Base-by-base conservation (phyloP, 768 basidiomycete species). In the Leucosporidium creatinivorum region DNA sequence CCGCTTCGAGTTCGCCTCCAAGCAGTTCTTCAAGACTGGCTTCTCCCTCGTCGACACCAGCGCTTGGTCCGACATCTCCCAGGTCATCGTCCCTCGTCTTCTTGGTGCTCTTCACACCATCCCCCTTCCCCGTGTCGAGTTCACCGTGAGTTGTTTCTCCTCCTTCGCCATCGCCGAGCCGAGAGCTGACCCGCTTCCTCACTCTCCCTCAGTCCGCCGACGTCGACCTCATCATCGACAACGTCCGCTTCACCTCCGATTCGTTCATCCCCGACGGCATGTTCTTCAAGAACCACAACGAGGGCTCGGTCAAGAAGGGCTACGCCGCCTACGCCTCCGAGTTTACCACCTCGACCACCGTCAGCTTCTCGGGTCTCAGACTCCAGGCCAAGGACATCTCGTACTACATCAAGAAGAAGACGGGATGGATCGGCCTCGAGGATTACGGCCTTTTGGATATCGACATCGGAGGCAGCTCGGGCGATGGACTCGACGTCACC, bases 181-280 rank as follows among this genome's bases (percentile, higher is more conserved):
- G 10, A 51, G 21, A 9, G 5, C 57, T 58, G 54, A 55, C 6
- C 6, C 6, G 52, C 39, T 13, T 44, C 39, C 39, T 12, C 39
- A 2, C 39, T 44, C 36, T 58, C 57, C 8, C 57, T 44, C 36
- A 39, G 65, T 77, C 75, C 4, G 78, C 77, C 51, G 76, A 78
- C 50, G 69, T 79, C 57, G 78, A 78, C 67, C 73, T 78, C 50
- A 76, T 78, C 62, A 74, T 79, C 56, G 79, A 79, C 65, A 78
- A 80, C 73, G 69, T 79, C 66, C 70, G 69, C 36, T 76, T 80
- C 73, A 77, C 78, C 68, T 77, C 79, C 7, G 77, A 75, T 3
- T 78, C 77, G 4, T 80, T 80, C 76, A 77, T 80, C 65, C 80
- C 80, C 58, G 78, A 79, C 68, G 77, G 76, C 10, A 78, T 79